These are phyloP conservation scores for Fusarium guadeloupense DNA, from an alignment of 2,329 filamentous ascomycete genomes.

Conservation along the genomic window DNA sequence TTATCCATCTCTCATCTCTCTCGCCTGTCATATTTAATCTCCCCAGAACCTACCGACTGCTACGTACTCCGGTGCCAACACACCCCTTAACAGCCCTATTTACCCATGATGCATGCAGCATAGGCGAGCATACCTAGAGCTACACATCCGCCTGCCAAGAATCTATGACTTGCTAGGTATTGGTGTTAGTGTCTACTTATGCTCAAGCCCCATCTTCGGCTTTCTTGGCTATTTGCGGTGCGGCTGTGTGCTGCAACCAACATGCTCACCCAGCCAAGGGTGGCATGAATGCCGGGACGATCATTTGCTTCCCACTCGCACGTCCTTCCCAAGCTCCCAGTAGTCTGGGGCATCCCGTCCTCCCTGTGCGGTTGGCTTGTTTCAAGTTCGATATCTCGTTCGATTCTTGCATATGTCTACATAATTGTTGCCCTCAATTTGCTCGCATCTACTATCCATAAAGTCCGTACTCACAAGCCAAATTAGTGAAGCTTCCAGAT, in stretches of 20 bases:
- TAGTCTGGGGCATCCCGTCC: conserved; percentile 44
- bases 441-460: background rate
- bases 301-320: conserved; percentile 39
- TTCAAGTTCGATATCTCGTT: conserved; percentile 42
- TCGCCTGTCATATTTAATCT: background rate
- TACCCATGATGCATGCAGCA: background rate
- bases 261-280: conserved; percentile 20
- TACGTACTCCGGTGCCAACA: background rate
- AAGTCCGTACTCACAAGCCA: too few relatives aligned
- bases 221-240: conserved; percentile 44
- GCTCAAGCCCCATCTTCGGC: conserved; percentile 10
- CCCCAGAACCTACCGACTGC: conserved; percentile 1
- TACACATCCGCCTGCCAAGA: background rate
- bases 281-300: conserved; percentile 43
- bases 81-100: background rate
- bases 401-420: conserved; percentile 43
- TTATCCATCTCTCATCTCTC: too few relatives aligned
- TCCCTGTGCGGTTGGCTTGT: conserved; percentile 32
- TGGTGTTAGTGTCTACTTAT: background rate
- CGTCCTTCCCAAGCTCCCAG: conserved; percentile 26
- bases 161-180: conserved; percentile 1
- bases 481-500: too few relatives aligned
- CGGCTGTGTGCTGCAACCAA: conserved; percentile 40
- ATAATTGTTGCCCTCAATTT: conserved; percentile 27
- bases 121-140: background rate